Evolutionary conservation across 1,284 basidiomycete species (phyloP).

Genomic region (Malassezia japonica): DNA sequence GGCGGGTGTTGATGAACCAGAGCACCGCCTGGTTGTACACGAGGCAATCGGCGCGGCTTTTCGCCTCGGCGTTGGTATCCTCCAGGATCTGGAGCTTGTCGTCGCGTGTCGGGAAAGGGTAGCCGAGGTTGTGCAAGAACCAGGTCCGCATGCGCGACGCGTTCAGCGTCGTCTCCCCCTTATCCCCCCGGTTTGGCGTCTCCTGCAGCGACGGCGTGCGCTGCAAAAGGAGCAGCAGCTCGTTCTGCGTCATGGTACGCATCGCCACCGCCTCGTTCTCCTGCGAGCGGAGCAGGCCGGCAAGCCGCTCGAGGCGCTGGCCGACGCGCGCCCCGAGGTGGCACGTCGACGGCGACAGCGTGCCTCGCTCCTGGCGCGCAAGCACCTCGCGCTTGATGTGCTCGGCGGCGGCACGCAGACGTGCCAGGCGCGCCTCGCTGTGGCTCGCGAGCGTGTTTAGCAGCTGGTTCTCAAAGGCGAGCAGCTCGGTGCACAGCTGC

Average conservation of each 20-base stretch:
- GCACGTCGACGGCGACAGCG: neutral
- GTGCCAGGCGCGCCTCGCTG: neutral
- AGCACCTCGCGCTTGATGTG: neutral
- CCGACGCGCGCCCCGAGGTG: conserved; percentile 9
- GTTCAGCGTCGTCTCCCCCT: conserved; percentile 16
- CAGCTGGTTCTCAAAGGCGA: conserved; percentile 7
- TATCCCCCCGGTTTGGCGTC: neutral
- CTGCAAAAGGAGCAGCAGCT: neutral
- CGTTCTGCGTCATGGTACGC: neutral
- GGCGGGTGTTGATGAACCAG: conserved; percentile 47
- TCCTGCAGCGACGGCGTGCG: neutral
- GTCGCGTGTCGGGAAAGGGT: conserved; percentile 28
- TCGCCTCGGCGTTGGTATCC: conserved; percentile 20
- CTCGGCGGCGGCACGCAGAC: neutral
- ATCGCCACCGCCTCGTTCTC: conserved; percentile 4
- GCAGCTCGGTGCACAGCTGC: conserved; percentile 2
- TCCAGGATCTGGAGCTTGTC: conserved; percentile 27
- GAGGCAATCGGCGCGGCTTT: neutral
- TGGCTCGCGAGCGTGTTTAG: conserved; percentile 5
- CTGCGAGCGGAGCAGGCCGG: conserved; percentile 3
- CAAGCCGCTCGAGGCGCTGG: conserved; percentile 6
- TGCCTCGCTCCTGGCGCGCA: neutral
- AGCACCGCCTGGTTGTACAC: conserved; percentile 25
- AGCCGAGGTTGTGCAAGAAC: conserved; percentile 27
- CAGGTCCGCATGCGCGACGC: conserved; percentile 30